Conservation (phyloP, 768 basidiomycete species). For the Boletus tomentosulus region DNA sequence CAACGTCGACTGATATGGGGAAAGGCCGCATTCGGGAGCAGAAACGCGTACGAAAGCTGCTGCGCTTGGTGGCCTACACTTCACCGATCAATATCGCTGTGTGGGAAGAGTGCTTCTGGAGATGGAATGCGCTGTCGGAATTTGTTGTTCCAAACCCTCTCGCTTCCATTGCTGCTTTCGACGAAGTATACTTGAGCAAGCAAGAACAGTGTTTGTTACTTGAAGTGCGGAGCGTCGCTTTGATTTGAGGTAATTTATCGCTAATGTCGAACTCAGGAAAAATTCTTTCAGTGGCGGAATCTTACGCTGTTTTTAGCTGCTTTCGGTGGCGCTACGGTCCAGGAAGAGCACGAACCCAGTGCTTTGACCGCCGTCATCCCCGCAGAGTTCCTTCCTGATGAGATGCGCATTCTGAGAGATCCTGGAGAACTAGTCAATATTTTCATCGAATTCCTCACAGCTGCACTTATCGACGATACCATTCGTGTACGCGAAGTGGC, state of each 20-base stretch:
- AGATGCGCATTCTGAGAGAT: slow-evolving; percentile 60
- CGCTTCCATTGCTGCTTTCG: slow-evolving; percentile 32
- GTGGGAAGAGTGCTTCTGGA: slow-evolving; percentile 79
- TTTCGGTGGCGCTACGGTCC: slow-evolving; percentile 61
- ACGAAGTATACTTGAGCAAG: slow-evolving; percentile 32
- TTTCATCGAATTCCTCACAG: slow-evolving; percentile 69
- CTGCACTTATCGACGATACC: slow-evolving; percentile 58
- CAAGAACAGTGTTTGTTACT: slow-evolving; percentile 36
- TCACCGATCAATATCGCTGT: slow-evolving; percentile 69
- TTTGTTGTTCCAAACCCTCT: slow-evolving; percentile 42
- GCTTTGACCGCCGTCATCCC: slow-evolving; percentile 54
- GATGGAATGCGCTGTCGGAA: slow-evolving; percentile 67
- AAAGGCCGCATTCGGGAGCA: slow-evolving; percentile 75
- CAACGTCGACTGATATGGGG: slow-evolving; percentile 3
- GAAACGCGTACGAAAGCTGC: slow-evolving; percentile 69
- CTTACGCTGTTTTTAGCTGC: slow-evolving; percentile 73
- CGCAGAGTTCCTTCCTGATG: slow-evolving; percentile 58
- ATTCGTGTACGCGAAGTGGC: slow-evolving; percentile 72
- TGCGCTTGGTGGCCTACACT: slow-evolving; percentile 60
- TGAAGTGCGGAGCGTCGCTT: slow-evolving; percentile 31
- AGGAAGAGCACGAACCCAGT: slow-evolving; percentile 47
- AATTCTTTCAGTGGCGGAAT: slow-evolving; percentile 82
- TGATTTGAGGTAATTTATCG: background rate
- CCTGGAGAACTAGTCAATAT: slow-evolving; percentile 54
- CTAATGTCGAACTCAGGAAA: slow-evolving; percentile 45